phyloP scores from a whole-genome alignment of 148 eudicot species.

The Amaranthus hypochondriacus region DNA sequence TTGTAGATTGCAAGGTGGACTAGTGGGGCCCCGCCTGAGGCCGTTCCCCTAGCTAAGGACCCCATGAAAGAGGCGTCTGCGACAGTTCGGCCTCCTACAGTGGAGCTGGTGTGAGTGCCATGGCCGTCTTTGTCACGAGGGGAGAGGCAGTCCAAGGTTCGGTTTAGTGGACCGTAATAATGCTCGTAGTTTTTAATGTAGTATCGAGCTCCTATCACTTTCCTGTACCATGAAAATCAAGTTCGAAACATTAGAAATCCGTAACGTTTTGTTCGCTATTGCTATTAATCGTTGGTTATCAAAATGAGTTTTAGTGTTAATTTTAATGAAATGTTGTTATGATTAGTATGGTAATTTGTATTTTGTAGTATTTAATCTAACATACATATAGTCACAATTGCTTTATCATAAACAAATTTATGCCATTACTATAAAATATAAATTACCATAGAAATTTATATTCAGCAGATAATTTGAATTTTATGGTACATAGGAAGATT shows the following conservation, averaged over 20 bases:
- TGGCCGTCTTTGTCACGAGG: slow-evolving; percentile 89
- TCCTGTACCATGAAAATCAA: slow-evolving; percentile 30
- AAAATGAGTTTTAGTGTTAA: too few relatives aligned
- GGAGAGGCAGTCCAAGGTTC: slow-evolving; percentile 50
- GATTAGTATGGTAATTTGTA: too few relatives aligned
- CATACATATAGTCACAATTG: too few relatives aligned
- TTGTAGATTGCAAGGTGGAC: slow-evolving; percentile 83
- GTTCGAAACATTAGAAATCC: neutral
- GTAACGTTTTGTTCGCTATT: too few relatives aligned
- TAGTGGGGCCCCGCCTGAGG: slow-evolving; percentile 88
- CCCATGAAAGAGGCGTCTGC: slow-evolving; percentile 48
- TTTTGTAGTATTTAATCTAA: too few relatives aligned
- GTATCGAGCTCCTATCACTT: slow-evolving; percentile 84
- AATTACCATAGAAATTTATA: too few relatives aligned
- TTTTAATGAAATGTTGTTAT: too few relatives aligned
- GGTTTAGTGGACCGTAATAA: slow-evolving; percentile 55
- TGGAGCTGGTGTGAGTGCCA: slow-evolving; percentile 91
- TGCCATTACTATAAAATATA: too few relatives aligned
- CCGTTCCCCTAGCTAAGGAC: slow-evolving; percentile 61
- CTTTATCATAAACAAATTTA: too few relatives aligned
- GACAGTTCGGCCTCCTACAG: slow-evolving; percentile 62
- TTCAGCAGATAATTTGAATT: too few relatives aligned
- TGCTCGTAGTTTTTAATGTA: slow-evolving; percentile 68
- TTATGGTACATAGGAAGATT: too few relatives aligned
- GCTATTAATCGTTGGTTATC: too few relatives aligned